Percentiles rank a stretch among this genome's conserved stretches.
These are phyloP conservation scores for Fusarium sp. DNA, from an alignment of 2,329 filamentous ascomycete genomes.

Conservation along the genomic window DNA sequence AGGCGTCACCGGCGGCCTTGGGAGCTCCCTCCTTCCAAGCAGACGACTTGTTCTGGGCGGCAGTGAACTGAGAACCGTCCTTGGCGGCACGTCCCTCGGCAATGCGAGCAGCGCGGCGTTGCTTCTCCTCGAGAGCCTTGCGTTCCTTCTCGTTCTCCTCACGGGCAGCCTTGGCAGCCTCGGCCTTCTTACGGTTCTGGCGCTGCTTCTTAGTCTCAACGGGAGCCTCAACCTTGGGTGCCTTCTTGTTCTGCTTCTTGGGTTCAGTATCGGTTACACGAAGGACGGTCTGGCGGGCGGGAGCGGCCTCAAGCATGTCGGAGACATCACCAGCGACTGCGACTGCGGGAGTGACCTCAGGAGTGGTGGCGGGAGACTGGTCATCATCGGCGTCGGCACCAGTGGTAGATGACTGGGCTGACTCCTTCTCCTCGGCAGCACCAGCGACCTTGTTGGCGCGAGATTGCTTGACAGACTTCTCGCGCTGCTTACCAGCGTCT, in stretches of 20 bases:
- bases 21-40: conserved; percentile 58
- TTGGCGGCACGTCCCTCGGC: conserved; percentile 85
- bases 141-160: conserved; percentile 84
- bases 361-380: conserved; percentile 76
- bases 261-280: conserved; percentile 77
- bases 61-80: conserved; percentile 76
- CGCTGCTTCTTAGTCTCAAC: conserved; percentile 94
- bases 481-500: conserved; percentile 71
- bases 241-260: conserved; percentile 73
- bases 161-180: conserved; percentile 79
- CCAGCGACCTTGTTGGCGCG: conserved; percentile 66
- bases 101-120: conserved; percentile 83
- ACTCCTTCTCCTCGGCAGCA: conserved; percentile 59
- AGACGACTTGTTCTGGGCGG: conserved; percentile 58
- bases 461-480: conserved; percentile 78
- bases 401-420: conserved; percentile 71
- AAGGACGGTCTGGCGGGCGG: conserved; percentile 77
- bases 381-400: conserved; percentile 86
- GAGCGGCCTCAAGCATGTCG: conserved; percentile 88
- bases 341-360: conserved; percentile 67
- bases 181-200: conserved; percentile 90
- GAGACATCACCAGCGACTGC: conserved; percentile 77
- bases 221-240: conserved; percentile 71
- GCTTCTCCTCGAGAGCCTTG: conserved; percentile 81
- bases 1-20: conserved; percentile 49